A percentile compares a stretch with the other conserved stretches of the same genome.
Evolutionary conservation across 768 basidiomycete species (phyloP).

Genomic region (Suillus paluster): DNA sequence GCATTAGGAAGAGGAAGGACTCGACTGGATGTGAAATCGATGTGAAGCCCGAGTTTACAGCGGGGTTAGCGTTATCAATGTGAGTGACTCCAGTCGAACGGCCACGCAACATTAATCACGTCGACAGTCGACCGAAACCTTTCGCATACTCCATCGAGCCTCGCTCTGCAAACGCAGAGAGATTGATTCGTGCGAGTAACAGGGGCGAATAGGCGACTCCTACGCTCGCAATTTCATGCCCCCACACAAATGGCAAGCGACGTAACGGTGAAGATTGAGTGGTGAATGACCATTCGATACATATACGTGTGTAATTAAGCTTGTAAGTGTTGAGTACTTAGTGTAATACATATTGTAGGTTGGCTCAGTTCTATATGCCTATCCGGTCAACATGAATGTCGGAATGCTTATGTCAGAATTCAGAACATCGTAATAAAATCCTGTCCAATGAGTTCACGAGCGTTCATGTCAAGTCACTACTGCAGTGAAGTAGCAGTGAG

Average conservation of each 20-base stretch:
- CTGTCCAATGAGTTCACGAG: too few relatives aligned
- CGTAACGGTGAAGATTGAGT: background rate
- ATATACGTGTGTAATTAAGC: too few relatives aligned
- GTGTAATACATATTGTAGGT: too few relatives aligned
- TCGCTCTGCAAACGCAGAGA: conserved; percentile 16
- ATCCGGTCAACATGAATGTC: too few relatives aligned
- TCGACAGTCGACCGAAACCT: conserved; percentile 25
- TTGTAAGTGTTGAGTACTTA: too few relatives aligned
- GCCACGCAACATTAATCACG: background rate
- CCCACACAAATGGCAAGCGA: background rate
- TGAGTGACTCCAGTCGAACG: conserved; percentile 9
- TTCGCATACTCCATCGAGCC: conserved; percentile 28
- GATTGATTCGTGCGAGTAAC: conserved; percentile 21
- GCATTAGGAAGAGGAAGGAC: conserved; percentile 30
- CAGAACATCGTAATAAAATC: too few relatives aligned
- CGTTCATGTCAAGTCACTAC: too few relatives aligned
- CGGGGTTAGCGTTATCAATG: conserved; percentile 19
- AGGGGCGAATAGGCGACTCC: background rate
- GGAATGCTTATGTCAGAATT: too few relatives aligned
- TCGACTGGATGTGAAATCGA: conserved; percentile 35
- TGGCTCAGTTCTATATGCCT: too few relatives aligned
- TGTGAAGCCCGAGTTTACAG: conserved; percentile 26
- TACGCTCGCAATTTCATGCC: background rate
- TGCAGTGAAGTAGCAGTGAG: too few relatives aligned
- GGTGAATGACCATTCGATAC: too few relatives aligned